These are phyloP conservation scores for Stellera chamaejasme DNA, from an alignment of 345 rosid species.

Conservation along the genomic window DNA sequence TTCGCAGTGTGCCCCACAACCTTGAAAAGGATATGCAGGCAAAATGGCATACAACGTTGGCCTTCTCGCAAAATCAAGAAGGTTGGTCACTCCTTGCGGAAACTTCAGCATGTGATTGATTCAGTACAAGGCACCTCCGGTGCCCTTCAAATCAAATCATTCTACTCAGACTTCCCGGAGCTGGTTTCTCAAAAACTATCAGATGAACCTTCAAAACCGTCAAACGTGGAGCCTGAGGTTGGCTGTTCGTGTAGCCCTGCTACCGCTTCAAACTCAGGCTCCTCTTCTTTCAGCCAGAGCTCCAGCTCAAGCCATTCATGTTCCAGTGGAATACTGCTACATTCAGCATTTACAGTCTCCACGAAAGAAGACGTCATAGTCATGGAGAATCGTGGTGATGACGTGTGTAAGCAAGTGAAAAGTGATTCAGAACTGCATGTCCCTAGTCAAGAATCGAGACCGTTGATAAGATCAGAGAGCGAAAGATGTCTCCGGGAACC, in stretches of 20 bases:
- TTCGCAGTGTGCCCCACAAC: slow-evolving; percentile 96
- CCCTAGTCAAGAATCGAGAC: slow-evolving; percentile 30
- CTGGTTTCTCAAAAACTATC: slow-evolving; percentile 45
- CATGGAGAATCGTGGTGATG: slow-evolving; percentile 23
- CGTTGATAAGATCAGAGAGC: slow-evolving; percentile 39
- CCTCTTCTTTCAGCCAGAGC: slow-evolving; percentile 62
- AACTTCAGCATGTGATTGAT: slow-evolving; percentile 69
- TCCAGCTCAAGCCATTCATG: slow-evolving; percentile 68
- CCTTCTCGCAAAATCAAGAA: slow-evolving; percentile 96
- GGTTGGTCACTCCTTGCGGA: slow-evolving; percentile 83
- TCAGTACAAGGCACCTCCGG: slow-evolving; percentile 75
- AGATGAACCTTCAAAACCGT: slow-evolving; percentile 18
- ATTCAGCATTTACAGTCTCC: slow-evolving; percentile 17
- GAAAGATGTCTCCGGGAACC: slow-evolving; percentile 24
- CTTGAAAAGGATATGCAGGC: slow-evolving; percentile 93
- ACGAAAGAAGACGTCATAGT: slow-evolving; percentile 18
- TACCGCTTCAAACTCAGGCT: slow-evolving; percentile 45
- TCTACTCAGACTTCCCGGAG: slow-evolving; percentile 60
- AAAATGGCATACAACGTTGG: slow-evolving; percentile 84
- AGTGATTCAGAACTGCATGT: slow-evolving; percentile 41
- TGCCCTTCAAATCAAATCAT: slow-evolving; percentile 53
- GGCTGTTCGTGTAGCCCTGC: slow-evolving; percentile 13
- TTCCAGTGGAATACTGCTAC: slow-evolving; percentile 53
- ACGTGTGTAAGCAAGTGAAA: slow-evolving; percentile 28
- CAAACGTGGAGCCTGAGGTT: slow-evolving; percentile 23